Base-by-base conservation (phyloP, 345 rosid genomes). In the Raphanus sativus region DNA sequence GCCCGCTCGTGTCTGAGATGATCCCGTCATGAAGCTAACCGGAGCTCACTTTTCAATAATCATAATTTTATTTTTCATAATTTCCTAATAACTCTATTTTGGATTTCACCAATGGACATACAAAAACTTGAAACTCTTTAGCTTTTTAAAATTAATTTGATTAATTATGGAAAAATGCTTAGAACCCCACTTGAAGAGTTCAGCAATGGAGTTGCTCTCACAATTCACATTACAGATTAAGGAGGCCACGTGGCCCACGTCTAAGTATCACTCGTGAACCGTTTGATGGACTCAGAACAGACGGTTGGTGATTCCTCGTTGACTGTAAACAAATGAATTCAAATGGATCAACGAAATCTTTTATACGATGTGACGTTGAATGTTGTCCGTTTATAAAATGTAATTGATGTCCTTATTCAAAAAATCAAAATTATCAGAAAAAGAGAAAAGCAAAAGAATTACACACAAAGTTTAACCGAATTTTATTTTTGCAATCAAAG, bases 401-500 rank as follows among this genome's bases (percentile, higher is more conserved):
- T 4, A 15, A 21, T 7, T 2, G 21, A 15, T 54, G 8, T 54
- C 10, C 56, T 1, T n/a, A n/a, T 50, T 50, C 9, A 3, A 48
- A 13, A 48, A 13, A 34, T 34, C 54, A 48, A 50, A 15, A 50
- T 10, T 40, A 40, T 9, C 48, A 38, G 2, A 3, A 12, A 40
- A 4, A 40, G 4, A 38, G 10, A 40, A 10, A 40, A 40, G 48
- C 48, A 40, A 40, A 40, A 40, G 4, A 40, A 40, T 3, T 9
- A 40, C 48, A 40, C 13, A 40, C 48, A 40, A 40, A 40, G 48
- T 40, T 40, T 40, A 40, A 40, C 48, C 48, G 48, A 61, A 2
- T 25, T 69, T 76, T 76, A 76, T 76, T 76, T 60, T 13, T 34
- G 9, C 29, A 76, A 30, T 24, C 38, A 33, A 32, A 55, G 45